These are phyloP conservation scores for Phanerochaete carnosa DNA, from an alignment of 768 basidiomycete genomes.

Conservation along the genomic window DNA sequence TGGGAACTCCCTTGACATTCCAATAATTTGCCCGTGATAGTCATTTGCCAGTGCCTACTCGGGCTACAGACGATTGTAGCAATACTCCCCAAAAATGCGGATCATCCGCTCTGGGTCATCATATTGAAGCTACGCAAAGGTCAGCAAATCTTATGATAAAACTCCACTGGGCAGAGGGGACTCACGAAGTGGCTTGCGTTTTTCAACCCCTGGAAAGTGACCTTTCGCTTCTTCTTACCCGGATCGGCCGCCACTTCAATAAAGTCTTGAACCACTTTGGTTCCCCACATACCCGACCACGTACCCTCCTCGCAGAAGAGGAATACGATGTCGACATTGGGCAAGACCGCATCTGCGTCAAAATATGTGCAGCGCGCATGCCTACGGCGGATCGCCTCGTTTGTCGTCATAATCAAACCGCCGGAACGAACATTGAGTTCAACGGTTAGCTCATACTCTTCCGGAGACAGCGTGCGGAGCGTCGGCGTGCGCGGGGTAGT, in stretches of 20 bases:
- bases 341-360: background rate
- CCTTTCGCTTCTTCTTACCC: background rate
- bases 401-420: background rate
- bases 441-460: background rate
- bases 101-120: constrained; percentile 3
- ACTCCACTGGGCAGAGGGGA: background rate
- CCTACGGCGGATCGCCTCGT: background rate
- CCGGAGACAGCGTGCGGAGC: background rate
- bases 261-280: background rate
- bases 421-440: background rate
- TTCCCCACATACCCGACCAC: background rate
- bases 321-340: background rate
- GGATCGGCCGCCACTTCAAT: background rate
- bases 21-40: no score
- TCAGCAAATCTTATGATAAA: background rate
- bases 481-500: background rate
- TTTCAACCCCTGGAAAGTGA: background rate
- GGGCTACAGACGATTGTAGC: background rate
- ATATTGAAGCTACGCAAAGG: background rate
- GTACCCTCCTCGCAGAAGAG: background rate
- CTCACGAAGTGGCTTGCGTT: constrained; percentile 10
- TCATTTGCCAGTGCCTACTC: background rate
- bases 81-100: background rate
- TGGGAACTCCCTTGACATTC: no score
- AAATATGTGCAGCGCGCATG: background rate